phyloP scores from a whole-genome alignment of 2,329 filamentous ascomycete species.

The Lasiodiplodia gonubiensis region DNA sequence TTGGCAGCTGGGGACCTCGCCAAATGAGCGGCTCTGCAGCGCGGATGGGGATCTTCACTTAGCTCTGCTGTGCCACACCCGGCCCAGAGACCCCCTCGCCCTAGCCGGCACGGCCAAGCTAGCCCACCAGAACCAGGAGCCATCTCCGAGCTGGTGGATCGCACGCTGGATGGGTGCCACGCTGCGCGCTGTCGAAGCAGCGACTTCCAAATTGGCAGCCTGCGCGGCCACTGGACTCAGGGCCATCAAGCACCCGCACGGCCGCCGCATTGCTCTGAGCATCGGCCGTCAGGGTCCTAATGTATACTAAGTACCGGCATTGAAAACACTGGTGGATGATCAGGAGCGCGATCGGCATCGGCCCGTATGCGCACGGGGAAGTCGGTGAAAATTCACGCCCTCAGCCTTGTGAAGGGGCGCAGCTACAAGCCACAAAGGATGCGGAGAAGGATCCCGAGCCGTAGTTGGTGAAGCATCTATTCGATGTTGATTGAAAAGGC shows the following conservation, averaged over 20 bases:
- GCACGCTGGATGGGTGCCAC: not conserved
- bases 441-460: not conserved
- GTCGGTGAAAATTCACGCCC: not conserved
- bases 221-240: not conserved
- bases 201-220: slow-evolving; percentile 3
- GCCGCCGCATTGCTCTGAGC: not conserved
- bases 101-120: not conserved
- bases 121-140: not conserved
- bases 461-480: too few relatives aligned
- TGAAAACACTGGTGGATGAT: slow-evolving; percentile 10
- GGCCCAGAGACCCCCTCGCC: not conserved
- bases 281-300: not conserved
- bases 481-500: not conserved
- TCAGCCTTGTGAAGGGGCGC: not conserved
- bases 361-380: slow-evolving; percentile 5
- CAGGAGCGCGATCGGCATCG: slow-evolving; percentile 19
- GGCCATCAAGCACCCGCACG: slow-evolving; percentile 3
- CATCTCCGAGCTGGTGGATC: slow-evolving; percentile 17
- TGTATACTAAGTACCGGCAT: not conserved
- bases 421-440: not conserved
- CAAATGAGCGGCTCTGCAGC: slow-evolving; percentile 7
- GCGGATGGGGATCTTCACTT: slow-evolving; percentile 16
- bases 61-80: not conserved
- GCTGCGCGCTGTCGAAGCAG: not conserved
- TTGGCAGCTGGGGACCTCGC: slow-evolving; percentile 1